Evolutionary conservation across 179 eudicot genomes (phyloP), one percentile per base, ranked within the genome.

Genomic region (Gypsophila paniculata): DNA sequence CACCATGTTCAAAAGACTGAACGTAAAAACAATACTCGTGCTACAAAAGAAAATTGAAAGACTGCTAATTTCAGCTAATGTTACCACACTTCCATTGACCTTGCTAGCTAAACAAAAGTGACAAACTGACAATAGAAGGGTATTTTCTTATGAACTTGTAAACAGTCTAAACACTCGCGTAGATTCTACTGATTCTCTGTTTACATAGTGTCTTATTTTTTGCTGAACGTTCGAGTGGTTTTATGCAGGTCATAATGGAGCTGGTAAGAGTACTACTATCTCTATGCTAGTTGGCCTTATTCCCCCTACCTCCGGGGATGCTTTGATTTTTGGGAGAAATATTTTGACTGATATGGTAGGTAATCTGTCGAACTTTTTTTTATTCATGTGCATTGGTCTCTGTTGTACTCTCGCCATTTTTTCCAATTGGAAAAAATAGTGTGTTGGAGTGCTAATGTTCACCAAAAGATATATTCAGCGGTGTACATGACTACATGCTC

Each of bases 271-370:
- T 88, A 96, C 97, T 52, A 93, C 99, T 70, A 96, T 96, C 71
- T 90, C 99, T 64, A 93, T 93, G 99, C 95, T 96, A 76, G 99
- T 90, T 78, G 99, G 99, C 74, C 99, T 96, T 82, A 82, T 89
- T 77, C 79, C 83, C 70, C 99, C 98, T 25, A 85, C 96, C 42
- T 86, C 93, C 67, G 99, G 99, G 54, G 98, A 96, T 89, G 99
- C 99, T 73, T 84, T 96, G 83, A 80, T 96, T 62, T 84, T 89
- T 63, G 98, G 98, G 58, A 93, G 77, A 83, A 93, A 84, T 73
- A 93, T 96, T 72, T 81, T 86, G 80, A 86, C 97, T 12, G 94
- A 93, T 63, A 90, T 93, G 97, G 99, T 94, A 91, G 79, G 59
- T 60, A 10, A 34, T 49, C 8, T 32, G 15, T 61, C 48, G 34